phyloP scores from a whole-genome alignment of 2,329 filamentous ascomycete species.

The Apiospora pterosperma region DNA sequence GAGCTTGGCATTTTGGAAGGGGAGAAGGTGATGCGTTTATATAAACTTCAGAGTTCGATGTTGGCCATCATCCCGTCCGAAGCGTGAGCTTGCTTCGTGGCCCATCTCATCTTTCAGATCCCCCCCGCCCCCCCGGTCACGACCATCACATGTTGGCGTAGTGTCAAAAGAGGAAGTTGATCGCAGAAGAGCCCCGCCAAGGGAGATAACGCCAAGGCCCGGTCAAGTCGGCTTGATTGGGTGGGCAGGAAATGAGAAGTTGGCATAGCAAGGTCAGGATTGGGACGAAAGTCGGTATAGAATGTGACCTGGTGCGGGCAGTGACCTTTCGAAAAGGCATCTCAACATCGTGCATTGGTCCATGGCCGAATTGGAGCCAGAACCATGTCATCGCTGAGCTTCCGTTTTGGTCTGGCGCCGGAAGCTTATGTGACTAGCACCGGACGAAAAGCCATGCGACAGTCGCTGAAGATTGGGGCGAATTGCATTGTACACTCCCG shows the following conservation, averaged over 20 bases:
- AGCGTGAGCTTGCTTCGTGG: background rate
- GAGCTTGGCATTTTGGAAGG: background rate
- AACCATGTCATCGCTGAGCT: background rate
- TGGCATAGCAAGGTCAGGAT: background rate
- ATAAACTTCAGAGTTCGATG: background rate
- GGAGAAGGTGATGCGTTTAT: background rate
- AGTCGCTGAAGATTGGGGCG: background rate
- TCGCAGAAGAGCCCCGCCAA: background rate
- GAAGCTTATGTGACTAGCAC: background rate
- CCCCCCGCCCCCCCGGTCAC: too few species aligned
- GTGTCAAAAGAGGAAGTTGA: conserved; percentile 1
- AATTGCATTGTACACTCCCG: background rate
- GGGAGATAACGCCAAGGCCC: background rate
- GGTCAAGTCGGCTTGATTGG: background rate
- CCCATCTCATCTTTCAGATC: background rate
- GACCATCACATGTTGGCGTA: background rate
- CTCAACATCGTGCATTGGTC: background rate
- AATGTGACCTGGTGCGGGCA: background rate
- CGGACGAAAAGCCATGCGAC: background rate
- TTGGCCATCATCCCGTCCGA: background rate
- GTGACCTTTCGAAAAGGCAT: background rate
- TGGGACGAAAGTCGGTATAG: background rate
- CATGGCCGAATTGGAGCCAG: background rate
- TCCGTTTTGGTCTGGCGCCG: conserved; percentile 1
- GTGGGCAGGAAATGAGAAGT: background rate